Base-by-base conservation (phyloP, 2,329 filamentous ascomycete genomes). In the Fusarium oligoseptatum region DNA sequence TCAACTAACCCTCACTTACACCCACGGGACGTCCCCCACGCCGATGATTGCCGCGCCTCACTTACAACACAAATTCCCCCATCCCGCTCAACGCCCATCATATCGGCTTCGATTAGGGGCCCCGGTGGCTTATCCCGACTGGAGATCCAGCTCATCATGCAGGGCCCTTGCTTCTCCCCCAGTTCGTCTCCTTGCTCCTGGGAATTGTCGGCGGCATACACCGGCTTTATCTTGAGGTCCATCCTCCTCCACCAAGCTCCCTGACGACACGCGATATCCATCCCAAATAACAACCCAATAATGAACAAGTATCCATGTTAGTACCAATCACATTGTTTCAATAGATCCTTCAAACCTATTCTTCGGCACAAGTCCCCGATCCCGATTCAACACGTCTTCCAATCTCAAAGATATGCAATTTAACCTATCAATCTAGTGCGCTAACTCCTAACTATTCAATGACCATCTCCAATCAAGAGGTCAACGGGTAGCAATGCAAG, bases 1-100 rank as follows among this genome's bases (percentile, higher is more conserved):
- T 34, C 34, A 41, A 43, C 22, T 22, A 24, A 24, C 56, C 39
- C n/a, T 45, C 24, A 61, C 39, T 45, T 48, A 61, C 58, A 61
- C 39, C 24, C 39, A 52, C 48, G 41, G 41, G 29, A 32, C 29
- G 9, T 29, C 43, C 57, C 71, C 72, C 48, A 75, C 61, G 68
- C 72, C 72, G 72, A 75, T 36, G 72, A 48, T 74, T 72, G 72
- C 72, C 72, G 71, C 71, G 11, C 64, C 63, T 36, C 43, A 43
- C 48, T 52, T 45, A 36, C 56, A 60, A 60, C 45, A 63, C 12
- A 34, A 14, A 34, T 12, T 56, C 50, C 22, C 41, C 22, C 43
- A 27, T 45, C 41, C 14, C n/a, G 10, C 39, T 50, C 34, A 14
- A 58, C 43, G 27, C 27, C 41, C 10, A 17, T 29, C 15, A 12